Percentiles rank a stretch among this genome's conserved stretches.
Evolutionary conservation across 441 rosid genomes (phyloP).

Genomic region (Macaranga tanarius): DNA sequence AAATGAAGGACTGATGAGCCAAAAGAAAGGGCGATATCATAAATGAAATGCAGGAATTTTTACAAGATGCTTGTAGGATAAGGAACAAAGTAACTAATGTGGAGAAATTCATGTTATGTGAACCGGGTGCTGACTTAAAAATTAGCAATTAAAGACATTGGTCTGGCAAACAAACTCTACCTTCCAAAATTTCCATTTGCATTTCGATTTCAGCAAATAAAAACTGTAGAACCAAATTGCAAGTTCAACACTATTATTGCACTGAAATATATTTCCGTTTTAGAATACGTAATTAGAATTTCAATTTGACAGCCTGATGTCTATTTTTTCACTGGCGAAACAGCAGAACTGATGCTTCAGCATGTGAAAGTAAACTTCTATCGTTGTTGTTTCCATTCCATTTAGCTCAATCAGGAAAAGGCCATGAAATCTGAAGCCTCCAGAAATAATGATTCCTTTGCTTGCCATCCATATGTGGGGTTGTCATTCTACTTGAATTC

Average conservation of each 20-base stretch:
- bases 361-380: no score
- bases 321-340: background rate
- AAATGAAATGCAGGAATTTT: no score
- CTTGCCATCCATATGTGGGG: background rate
- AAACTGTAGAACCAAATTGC: background rate
- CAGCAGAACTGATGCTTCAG: no score
- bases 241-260: background rate
- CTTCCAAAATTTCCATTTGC: background rate
- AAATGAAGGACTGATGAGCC: no score
- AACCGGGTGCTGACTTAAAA: background rate
- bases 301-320: background rate
- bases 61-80: no score
- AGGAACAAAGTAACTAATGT: no score
- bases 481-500: background rate
- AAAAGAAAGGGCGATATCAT: no score
- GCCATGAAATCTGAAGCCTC: background rate
- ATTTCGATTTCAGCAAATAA: background rate
- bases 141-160: background rate
- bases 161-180: background rate
- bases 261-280: background rate
- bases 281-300: background rate
- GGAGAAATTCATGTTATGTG: background rate
- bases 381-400: background rate
- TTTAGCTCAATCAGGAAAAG: background rate
- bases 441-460: background rate